Conservation (phyloP, 345 rosid species). For the Lepidium africanum region DNA sequence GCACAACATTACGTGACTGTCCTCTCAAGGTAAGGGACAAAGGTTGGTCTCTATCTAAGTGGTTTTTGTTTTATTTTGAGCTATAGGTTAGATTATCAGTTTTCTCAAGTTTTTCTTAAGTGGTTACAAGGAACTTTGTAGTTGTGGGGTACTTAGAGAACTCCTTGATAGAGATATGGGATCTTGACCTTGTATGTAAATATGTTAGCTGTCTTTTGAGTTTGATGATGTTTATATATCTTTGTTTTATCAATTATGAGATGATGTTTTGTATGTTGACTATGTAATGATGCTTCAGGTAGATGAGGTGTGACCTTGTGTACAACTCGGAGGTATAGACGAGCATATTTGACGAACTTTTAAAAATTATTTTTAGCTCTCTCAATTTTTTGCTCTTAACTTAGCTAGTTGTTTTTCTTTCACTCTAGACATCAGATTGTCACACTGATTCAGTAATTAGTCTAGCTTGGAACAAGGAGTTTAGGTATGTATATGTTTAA, state of each 20-base stretch:
- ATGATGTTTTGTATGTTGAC: background rate
- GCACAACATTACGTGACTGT: conserved; percentile 84
- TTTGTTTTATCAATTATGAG: background rate
- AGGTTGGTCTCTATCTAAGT: conserved; percentile 31
- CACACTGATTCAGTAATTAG: conserved; percentile 72
- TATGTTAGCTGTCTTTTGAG: background rate
- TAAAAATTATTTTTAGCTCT: background rate
- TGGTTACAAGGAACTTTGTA: conserved; percentile 61
- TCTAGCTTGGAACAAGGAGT: conserved; percentile 92
- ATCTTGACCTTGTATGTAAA: conserved; percentile 68
- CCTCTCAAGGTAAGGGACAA: conserved; percentile 71
- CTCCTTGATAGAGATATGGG: conserved; percentile 79
- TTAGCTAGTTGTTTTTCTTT: conserved; percentile 23
- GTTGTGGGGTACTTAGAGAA: conserved; percentile 47
- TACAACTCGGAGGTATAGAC: conserved; percentile 46
- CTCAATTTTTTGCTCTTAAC: background rate
- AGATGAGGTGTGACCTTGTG: conserved; percentile 58
- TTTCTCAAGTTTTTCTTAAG: background rate
- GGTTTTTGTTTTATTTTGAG: background rate
- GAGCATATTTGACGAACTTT: conserved; percentile 30
- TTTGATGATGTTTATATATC: too few species aligned
- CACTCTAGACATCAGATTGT: conserved; percentile 48
- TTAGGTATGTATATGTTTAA: conserved; percentile 39
- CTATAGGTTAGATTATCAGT: background rate
- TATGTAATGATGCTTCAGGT: conserved; percentile 35